Base-by-base conservation (phyloP, 1,284 basidiomycete genomes). In the Rhodotorula sp. region DNA sequence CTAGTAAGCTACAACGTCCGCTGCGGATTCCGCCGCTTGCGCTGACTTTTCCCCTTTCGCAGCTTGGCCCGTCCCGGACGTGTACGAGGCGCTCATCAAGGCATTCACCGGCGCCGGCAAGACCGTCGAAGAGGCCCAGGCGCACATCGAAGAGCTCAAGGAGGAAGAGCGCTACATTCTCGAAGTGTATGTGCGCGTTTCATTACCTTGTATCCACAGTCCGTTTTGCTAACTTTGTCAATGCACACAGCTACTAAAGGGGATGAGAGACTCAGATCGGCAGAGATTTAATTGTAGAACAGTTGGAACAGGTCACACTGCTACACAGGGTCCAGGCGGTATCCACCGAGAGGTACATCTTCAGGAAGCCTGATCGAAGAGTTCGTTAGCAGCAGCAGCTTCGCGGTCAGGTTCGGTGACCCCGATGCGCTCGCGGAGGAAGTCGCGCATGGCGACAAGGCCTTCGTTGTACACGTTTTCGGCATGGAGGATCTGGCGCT, bases 21-120 rank as follows among this genome's bases (percentile, higher is more conserved):
- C n/a, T 24, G 22, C 12, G 24, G 5, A 1, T 51, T 22, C 49
- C n/a, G 18, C 49, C 22, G 12, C 22, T 51, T n/a, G 22, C 53
- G n/a, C 26, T 49, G 20, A 67, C 74, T 53, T 37, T 70, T 49
- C 59, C 57, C 26, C 12, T 42, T 42, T 67, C 76, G 65, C 74
- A 61, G 53, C 49, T 51, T 97, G 95, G 95, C 95, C 95, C 37
- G 95, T 98, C 24, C 94, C 95, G 8, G 96, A 99, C 79, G 92
- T 99, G 22, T 95, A 91, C 79, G 91, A 95, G 81, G 91, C 95
- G 1, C 84, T 99, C 61, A 88, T 95, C 26, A 86, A 86, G 48
- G 89, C 91, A 3, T 83, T 97, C 72, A 85, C 86, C 51, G 87
- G 88, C 79, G 87, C 88, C 72, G 89, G 88, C 37, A 83, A 88